A percentile compares a stretch with the other conserved stretches of the same genome.
These are phyloP conservation scores for Phytopythium boreale DNA, from an alignment of 352 stramenopile genomes.

Conservation along the genomic window DNA sequence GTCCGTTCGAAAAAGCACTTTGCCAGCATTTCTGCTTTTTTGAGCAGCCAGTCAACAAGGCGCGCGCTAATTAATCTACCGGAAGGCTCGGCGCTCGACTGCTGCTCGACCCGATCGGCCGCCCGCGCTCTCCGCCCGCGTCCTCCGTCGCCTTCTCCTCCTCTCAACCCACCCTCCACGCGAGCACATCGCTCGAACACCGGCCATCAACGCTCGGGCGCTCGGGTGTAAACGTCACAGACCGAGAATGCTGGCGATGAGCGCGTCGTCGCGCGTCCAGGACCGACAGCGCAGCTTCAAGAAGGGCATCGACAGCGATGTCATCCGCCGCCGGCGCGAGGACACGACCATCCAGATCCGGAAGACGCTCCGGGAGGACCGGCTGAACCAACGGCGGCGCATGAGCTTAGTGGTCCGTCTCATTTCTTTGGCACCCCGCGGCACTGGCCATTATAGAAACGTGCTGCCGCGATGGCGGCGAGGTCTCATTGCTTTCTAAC, in stretches of 20 bases:
- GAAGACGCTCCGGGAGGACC: slow-evolving; percentile 83
- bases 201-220: neutral
- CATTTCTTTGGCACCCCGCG: neutral
- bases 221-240: neutral
- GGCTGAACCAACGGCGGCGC: slow-evolving; percentile 79
- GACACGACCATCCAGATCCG: slow-evolving; percentile 87
- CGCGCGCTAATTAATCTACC: no score
- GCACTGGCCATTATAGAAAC: neutral
- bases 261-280: slow-evolving; percentile 25
- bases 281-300: slow-evolving; percentile 87
- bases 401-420: slow-evolving; percentile 44
- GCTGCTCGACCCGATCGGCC: no score
- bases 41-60: no score
- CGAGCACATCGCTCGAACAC: neutral
- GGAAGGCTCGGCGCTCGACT: no score
- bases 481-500: no score
- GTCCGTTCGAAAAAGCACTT: no score
- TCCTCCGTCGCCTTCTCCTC: neutral
- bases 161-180: neutral
- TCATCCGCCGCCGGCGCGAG: slow-evolving; percentile 68
- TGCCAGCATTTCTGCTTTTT: no score
- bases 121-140: no score
- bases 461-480: neutral
- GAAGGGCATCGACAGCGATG: slow-evolving; percentile 84
- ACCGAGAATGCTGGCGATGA: slow-evolving; percentile 21